These are phyloP conservation scores for Kwoniella heveanensis DNA, from an alignment of 768 basidiomycete genomes.

Conservation along the genomic window DNA sequence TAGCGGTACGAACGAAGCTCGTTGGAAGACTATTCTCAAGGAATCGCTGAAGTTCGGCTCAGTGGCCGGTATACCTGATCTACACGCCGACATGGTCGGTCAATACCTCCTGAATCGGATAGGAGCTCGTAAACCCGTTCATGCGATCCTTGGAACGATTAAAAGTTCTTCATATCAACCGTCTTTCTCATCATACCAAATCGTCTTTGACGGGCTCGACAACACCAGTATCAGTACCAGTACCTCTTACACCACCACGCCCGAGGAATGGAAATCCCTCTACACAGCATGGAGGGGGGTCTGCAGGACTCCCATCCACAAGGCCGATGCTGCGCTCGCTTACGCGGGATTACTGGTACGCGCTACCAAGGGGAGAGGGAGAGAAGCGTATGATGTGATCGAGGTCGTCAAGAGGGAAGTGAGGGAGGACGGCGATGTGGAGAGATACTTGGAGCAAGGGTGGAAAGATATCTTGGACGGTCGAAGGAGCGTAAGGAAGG, in stretches of 20 bases:
- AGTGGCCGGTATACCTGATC: not conserved
- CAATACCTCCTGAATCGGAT: slow-evolving; percentile 3
- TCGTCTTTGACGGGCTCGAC: slow-evolving; percentile 26
- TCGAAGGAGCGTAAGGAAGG: slow-evolving; percentile 15
- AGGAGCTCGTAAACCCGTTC: not conserved
- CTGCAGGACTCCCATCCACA: slow-evolving; percentile 23
- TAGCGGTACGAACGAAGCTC: not conserved
- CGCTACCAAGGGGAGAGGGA: slow-evolving; percentile 23
- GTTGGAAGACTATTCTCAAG: slow-evolving; percentile 10
- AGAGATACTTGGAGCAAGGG: slow-evolving; percentile 9
- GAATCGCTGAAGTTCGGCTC: slow-evolving; percentile 10
- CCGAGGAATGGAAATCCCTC: slow-evolving; percentile 23
- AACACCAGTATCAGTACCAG: too few relatives aligned
- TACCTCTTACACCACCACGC: not conserved
- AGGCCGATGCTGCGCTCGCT: slow-evolving; percentile 30
- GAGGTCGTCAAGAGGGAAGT: slow-evolving; percentile 31
- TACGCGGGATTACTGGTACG: slow-evolving; percentile 31
- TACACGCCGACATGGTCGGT: slow-evolving; percentile 14
- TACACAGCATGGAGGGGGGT: slow-evolving; percentile 35
- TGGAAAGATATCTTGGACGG: slow-evolving; percentile 27
- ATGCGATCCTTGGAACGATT: not conserved
- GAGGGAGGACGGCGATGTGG: slow-evolving; percentile 14
- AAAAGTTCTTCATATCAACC: slow-evolving; percentile 21
- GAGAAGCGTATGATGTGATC: slow-evolving; percentile 31
- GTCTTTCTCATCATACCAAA: slow-evolving; percentile 23